phyloP scores from a whole-genome alignment of 257 asterid species.

The Asclepias syriaca region DNA sequence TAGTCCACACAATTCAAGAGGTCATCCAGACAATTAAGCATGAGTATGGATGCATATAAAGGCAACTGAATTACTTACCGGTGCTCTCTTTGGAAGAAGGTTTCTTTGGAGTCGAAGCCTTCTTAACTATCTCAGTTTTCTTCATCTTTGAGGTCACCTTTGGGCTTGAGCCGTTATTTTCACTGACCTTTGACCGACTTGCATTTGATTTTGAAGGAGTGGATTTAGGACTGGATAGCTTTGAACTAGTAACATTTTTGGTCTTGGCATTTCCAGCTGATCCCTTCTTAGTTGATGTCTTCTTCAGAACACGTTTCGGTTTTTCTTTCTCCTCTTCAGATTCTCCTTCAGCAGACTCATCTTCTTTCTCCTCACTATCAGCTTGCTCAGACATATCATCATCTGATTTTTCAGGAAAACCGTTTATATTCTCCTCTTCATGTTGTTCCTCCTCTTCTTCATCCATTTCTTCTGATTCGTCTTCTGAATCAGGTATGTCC shows the following conservation, averaged over 20 bases:
- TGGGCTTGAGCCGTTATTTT: constrained; percentile 34
- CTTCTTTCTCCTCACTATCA: constrained; percentile 51
- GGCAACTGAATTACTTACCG: constrained; percentile 38
- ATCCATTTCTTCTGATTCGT: constrained; percentile 47
- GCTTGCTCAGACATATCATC: constrained; percentile 69
- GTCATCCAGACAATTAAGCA: background rate
- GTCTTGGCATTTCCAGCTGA: constrained; percentile 42
- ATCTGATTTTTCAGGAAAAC: constrained; percentile 48
- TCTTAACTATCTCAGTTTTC: constrained; percentile 46
- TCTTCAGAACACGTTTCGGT: constrained; percentile 28
- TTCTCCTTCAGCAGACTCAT: constrained; percentile 44
- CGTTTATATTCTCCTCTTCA: constrained; percentile 41
- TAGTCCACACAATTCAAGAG: background rate
- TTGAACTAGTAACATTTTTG: constrained; percentile 41
- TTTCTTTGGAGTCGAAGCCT: constrained; percentile 51
- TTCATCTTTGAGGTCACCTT: constrained; percentile 52
- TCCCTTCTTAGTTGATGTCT: constrained; percentile 47
- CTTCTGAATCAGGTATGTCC: constrained; percentile 45
- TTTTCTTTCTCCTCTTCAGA: constrained; percentile 40
- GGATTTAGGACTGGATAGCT: constrained; percentile 47
- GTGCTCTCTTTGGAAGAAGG: constrained; percentile 44
- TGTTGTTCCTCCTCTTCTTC: constrained; percentile 39
- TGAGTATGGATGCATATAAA: background rate
- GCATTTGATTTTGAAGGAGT: constrained; percentile 46
- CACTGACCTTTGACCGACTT: constrained; percentile 36